Base-by-base conservation (phyloP, 2,329 filamentous ascomycete genomes). In the Fusarium solani-melongenae region DNA sequence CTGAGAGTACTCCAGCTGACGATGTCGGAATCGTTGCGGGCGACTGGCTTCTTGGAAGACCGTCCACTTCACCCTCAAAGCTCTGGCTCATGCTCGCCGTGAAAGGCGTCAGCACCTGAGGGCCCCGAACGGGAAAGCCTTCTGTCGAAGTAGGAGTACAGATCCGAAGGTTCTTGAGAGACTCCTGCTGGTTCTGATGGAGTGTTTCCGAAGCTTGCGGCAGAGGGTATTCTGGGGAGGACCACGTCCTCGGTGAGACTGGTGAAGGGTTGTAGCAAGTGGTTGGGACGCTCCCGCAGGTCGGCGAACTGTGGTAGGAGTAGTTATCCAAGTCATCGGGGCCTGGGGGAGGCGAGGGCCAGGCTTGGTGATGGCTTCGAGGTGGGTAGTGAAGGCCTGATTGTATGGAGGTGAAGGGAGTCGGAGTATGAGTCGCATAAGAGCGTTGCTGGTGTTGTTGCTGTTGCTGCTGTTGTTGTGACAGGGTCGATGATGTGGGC, bases 241-340 rank as follows among this genome's bases (percentile, higher is more conserved):
- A 71, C 81, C 82, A 85, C 55, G 76, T 80, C 36, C 75, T 70
- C 9, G 84, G 83, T 36, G 83, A 81, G 44, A 77, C 67, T 11
- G 80, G 75, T 15, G 79, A 76, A 34, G 75, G 69, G 63, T 78
- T 78, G 72, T 81, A 81, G 60, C 70, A 75, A 41, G 75, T 60
- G 55, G 74, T 58, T 53, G 73, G 66, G 60, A 69, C 71, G 60
- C 74, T 73, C 5, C 69, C 75, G 41, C 73, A 76, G 17, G 75
- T 76, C 5, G 82, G 80, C 11, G 82, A 82, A 33, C 76, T 79
- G 59, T 80, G 77, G 72, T 81, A 82, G 49, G 80, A 80, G 62
- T 81, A 81, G 66, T 79, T 79, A 22, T 85, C 83, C 56, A 81
- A 77, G 27, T 84, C 84, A 36, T 84, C 81, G 39, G 79, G 78